phyloP scores from a whole-genome alignment of 176 grass and related monocot species.

The Avena eriantha region DNA sequence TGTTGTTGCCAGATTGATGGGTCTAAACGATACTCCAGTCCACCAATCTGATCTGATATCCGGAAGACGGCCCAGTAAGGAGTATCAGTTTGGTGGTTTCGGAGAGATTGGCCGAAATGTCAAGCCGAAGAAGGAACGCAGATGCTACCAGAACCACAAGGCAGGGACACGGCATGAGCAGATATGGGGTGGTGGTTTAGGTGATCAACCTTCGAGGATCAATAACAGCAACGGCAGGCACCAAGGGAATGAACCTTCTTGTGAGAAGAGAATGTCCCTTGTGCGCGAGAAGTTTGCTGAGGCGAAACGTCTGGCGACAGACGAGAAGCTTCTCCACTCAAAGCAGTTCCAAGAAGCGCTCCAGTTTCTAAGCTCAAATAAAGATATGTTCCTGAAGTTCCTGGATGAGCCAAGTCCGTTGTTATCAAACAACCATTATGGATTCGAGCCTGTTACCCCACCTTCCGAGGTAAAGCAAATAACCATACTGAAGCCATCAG shows the following conservation, averaged over 20 bases:
- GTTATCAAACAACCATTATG: constrained; percentile 59
- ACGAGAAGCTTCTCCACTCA: constrained; percentile 89
- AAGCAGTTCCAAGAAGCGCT: constrained; percentile 92
- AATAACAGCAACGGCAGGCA: constrained; percentile 40
- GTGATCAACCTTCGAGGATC: constrained; percentile 41
- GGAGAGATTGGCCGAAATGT: constrained; percentile 36
- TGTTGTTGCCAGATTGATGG: constrained; percentile 93
- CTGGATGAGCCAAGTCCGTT: constrained; percentile 78
- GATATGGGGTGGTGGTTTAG: constrained; percentile 40
- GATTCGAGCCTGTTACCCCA: constrained; percentile 40
- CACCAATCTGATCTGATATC: constrained; percentile 42
- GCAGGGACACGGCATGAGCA: constrained; percentile 19
- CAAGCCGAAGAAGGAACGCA: constrained; percentile 54
- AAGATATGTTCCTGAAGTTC: constrained; percentile 91
- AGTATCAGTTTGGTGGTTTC: constrained; percentile 45
- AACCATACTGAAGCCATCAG: constrained; percentile 87
- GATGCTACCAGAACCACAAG: constrained; percentile 43
- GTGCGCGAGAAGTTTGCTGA: constrained; percentile 85
- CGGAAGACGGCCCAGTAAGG: constrained; percentile 28
- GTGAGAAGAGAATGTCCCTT: constrained; percentile 84
- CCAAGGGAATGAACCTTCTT: constrained; percentile 54
- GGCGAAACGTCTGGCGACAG: constrained; percentile 80
- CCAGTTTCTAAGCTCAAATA: constrained; percentile 94
- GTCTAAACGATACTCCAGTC: constrained; percentile 61
- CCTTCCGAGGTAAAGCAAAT: constrained; percentile 79